Conservation (phyloP, 2,329 filamentous ascomycete genomes). For the Botryotinia narcissicola region DNA sequence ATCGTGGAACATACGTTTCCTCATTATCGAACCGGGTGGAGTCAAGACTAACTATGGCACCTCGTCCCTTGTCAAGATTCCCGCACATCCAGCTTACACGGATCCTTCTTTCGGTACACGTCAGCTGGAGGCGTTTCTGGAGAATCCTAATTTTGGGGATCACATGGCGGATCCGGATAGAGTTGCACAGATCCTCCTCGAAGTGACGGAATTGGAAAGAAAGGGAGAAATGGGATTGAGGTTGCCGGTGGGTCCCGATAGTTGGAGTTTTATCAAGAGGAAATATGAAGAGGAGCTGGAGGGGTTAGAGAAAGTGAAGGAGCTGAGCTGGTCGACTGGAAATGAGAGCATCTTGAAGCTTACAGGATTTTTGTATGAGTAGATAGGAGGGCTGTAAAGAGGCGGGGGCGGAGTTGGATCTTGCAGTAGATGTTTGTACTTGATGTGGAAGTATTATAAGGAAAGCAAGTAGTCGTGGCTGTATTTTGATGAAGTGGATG, state of each 20-base stretch:
- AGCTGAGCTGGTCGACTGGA: constrained; percentile 1
- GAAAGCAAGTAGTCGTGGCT: neutral
- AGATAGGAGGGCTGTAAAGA: neutral
- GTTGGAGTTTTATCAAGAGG: constrained; percentile 29
- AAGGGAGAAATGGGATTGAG: constrained; percentile 26
- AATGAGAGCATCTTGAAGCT: neutral
- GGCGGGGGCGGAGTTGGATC: neutral
- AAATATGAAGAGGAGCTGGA: constrained; percentile 9
- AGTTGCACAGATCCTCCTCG: constrained; percentile 23
- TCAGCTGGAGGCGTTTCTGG: constrained; percentile 25
- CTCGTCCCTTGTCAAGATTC: neutral
- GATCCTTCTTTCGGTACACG: constrained; percentile 35
- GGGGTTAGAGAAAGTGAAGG: constrained; percentile 1
- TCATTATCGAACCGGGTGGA: constrained; percentile 42
- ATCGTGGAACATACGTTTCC: constrained; percentile 42
- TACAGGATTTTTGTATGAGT: neutral
- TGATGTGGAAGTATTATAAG: neutral
- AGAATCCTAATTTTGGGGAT: constrained; percentile 1
- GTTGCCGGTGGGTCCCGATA: constrained; percentile 25
- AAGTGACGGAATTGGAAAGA: constrained; percentile 7
- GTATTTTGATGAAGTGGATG: neutral
- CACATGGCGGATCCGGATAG: constrained; percentile 22
- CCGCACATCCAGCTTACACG: constrained; percentile 27
- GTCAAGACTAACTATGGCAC: constrained; percentile 40
- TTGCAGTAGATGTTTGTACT: neutral